Base-by-base conservation (phyloP, 2,329 filamentous ascomycete species). In the Cladosporium sp. region DNA sequence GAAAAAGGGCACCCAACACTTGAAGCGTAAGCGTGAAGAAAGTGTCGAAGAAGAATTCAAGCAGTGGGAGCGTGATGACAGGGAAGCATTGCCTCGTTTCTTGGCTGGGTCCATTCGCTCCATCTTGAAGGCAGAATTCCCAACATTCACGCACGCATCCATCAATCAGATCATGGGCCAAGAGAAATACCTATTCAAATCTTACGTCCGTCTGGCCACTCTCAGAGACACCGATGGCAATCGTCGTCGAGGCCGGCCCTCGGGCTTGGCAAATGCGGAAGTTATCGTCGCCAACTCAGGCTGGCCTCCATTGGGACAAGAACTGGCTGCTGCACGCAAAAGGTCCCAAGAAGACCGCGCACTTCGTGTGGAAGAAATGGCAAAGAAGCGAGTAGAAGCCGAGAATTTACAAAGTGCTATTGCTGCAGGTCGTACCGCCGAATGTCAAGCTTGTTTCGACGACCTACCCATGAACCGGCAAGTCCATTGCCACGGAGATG, bases 371-470 rank as follows among this genome's bases (percentile, higher is more conserved):
- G 60, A 52, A 13, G 65, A 64, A 20, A 49, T 57, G 8, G 61
- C 58, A 8, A 64, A 62, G 58, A 63, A 65, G 53, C 40, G 51
- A 22, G 60, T 58, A 2, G 76, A 78, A 62, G 62, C 71, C 34
- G 64, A 66, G 17, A 77, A 78, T 47, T 58, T 73, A 13, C 59
- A 61, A 35, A 54, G 50, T 13, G 66, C 71, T 1, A 66, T 65
- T 22, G 65, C 73, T 20, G 73, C 73, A 58, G 73, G 85, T 0
- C 77, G 81, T 17, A 75, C 87, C 39, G 71, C 77, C 10, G 89
- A 93, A 63, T 95, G 75, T 58, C 66, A 65, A 55, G 68, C 89
- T 66, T 96, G 91, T 71, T 94, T 82, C 66, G 77, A 78, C 6
- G 85, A 91, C 3, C 78, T 79, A 50, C 80, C 88, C 1, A 71